phyloP scores from a whole-genome alignment of 441 rosid genomes.

The Bruguiera hainesii region DNA sequence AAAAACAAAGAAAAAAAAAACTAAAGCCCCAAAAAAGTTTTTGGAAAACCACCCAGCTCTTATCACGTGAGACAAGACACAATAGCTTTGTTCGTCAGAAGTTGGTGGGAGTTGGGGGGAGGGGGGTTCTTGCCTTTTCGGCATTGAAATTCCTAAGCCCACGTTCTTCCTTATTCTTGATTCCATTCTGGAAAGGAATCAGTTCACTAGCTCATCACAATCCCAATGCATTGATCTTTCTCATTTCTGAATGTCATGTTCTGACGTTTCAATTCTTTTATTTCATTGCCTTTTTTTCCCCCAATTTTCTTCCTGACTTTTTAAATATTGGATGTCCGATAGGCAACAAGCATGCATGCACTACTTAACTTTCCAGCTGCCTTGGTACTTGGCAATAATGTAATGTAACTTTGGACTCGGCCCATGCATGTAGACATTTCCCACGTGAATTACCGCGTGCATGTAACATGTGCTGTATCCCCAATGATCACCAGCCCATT shows the following conservation, averaged over 20 bases:
- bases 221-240: neutral
- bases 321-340: neutral
- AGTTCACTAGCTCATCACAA: constrained; percentile 10
- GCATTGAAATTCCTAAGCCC: neutral
- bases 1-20: no score
- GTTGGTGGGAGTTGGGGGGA: no score
- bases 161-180: constrained; percentile 3
- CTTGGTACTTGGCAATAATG: neutral
- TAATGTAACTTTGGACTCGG: neutral
- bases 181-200: constrained; percentile 12
- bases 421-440: constrained; percentile 14
- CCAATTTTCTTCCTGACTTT: no score
- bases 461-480: constrained; percentile 15
- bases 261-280: neutral
- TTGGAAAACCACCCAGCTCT: neutral
- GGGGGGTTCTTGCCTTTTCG: neutral
- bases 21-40: no score
- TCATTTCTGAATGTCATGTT: neutral
- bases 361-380: neutral
- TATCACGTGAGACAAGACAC: constrained; percentile 2
- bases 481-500: no score
- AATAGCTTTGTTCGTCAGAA: neutral
- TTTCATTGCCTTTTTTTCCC: no score
- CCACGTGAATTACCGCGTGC: constrained; percentile 9
- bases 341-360: neutral